These are phyloP conservation scores for Trichoderma gamsii DNA, from an alignment of 495 filamentous ascomycete species.

Conservation along the genomic window DNA sequence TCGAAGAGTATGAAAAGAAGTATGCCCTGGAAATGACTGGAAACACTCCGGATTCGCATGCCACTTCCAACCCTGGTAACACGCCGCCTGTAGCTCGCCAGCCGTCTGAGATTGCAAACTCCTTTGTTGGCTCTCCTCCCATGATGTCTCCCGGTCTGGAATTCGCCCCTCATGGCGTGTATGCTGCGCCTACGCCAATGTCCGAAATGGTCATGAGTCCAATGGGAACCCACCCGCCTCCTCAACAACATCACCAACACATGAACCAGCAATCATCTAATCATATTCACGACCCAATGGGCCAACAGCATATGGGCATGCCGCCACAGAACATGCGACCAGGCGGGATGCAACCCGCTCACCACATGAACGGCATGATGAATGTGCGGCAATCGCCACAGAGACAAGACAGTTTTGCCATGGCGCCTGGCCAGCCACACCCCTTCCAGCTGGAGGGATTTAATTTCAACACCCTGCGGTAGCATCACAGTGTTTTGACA, in stretches of 20 bases:
- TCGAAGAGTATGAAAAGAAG: conserved; percentile 34
- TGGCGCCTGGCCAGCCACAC: conserved; percentile 27
- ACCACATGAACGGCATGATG: conserved; percentile 31
- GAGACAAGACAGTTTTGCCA: conserved; percentile 36
- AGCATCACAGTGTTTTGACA: conserved; percentile 7
- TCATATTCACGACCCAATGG: conserved; percentile 27
- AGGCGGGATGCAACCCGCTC: conserved; percentile 23
- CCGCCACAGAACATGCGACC: conserved; percentile 3
- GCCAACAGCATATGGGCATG: conserved; percentile 15
- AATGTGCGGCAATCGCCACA: conserved; percentile 33
- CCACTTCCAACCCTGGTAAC: conserved; percentile 21
- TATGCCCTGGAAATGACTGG: conserved; percentile 36
- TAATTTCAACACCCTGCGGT: conserved; percentile 33
- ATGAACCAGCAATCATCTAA: conserved; percentile 31
- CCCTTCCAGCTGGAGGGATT: conserved; percentile 22
- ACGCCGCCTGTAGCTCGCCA: neutral
- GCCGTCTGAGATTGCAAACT: conserved; percentile 38
- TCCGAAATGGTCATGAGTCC: conserved; percentile 45
- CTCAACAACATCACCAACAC: conserved; percentile 24
- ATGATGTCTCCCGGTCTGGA: conserved; percentile 43
- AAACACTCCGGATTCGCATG: conserved; percentile 29
- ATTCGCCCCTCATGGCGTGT: conserved; percentile 33
- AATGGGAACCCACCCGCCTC: conserved; percentile 32
- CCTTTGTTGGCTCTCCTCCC: conserved; percentile 38
- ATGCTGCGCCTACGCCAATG: conserved; percentile 31